A percentile compares a stretch with the other conserved stretches of the same genome.
These are phyloP conservation scores for Tausonia pullulans DNA, from an alignment of 1,284 basidiomycete genomes.

Conservation along the genomic window DNA sequence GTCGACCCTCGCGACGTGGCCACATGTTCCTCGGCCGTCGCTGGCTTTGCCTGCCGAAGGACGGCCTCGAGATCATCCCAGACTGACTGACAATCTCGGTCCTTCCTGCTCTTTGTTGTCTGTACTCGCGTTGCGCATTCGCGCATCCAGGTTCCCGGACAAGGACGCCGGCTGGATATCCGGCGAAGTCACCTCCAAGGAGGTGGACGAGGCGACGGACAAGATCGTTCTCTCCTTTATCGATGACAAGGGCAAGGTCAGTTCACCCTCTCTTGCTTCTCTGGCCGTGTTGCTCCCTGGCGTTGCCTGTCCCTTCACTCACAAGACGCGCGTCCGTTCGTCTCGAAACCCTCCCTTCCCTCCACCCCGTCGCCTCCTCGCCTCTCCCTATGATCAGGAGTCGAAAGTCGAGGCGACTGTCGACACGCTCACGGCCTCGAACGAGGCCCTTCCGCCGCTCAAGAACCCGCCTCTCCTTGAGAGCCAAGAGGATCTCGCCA, in stretches of 20 bases:
- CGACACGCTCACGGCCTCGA: constrained; percentile 61
- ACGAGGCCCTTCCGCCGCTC: constrained; percentile 62
- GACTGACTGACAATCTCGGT: no score
- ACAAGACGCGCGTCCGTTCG: background rate
- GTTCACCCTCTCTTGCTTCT: constrained; percentile 6
- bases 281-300: background rate
- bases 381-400: constrained; percentile 10
- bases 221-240: constrained; percentile 27
- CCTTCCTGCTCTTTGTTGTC: no score
- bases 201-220: constrained; percentile 23
- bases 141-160: constrained; percentile 26
- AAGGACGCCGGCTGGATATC: constrained; percentile 32
- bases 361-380: background rate
- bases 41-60: no score
- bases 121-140: no score
- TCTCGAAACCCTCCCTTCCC: background rate
- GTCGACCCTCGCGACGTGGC: no score
- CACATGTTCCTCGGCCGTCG: no score
- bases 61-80: no score
- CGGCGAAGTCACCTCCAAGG: constrained; percentile 30
- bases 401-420: constrained; percentile 59
- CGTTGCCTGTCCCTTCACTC: background rate
- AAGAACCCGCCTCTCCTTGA: constrained; percentile 94
- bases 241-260: constrained; percentile 21
- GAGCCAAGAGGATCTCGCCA: constrained; percentile 94